A percentile compares a stretch with the other conserved stretches of the same genome.
phyloP scores from a whole-genome alignment of 257 asterid genomes.

The Fraxinus quadrangulata region DNA sequence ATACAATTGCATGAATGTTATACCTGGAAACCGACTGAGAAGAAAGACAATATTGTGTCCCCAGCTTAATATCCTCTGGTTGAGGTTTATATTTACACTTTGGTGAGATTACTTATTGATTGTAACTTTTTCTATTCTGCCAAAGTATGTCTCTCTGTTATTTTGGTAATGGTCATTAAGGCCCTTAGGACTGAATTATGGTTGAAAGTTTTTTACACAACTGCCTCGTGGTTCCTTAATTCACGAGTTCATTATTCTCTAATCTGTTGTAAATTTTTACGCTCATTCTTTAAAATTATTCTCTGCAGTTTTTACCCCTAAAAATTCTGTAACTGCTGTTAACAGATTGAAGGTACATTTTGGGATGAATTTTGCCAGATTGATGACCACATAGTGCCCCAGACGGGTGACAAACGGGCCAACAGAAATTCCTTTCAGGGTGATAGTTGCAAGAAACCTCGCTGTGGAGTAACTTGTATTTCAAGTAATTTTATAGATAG shows the following conservation, averaged over 20 bases:
- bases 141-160: not conserved
- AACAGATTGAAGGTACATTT: conserved; percentile 70
- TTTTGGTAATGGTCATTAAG: not conserved
- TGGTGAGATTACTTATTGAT: not conserved
- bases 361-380: conserved; percentile 70
- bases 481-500: conserved; percentile 37
- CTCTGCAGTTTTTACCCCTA: conserved; percentile 45
- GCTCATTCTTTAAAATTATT: conserved; percentile 41
- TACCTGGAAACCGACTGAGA: not conserved
- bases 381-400: conserved; percentile 83
- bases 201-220: not conserved
- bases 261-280: not conserved
- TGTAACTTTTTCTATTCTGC: not conserved
- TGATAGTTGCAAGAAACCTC: conserved; percentile 49
- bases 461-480: conserved; percentile 34
- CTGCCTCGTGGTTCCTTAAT: conserved; percentile 6
- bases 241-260: conserved; percentile 15
- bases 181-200: not conserved
- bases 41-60: not conserved
- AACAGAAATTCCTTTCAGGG: conserved; percentile 34
- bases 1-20: not conserved
- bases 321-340: conserved; percentile 51
- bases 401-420: conserved; percentile 34
- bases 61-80: not conserved
- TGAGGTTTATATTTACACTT: not conserved